Base-by-base conservation (phyloP, 2,329 filamentous ascomycete genomes). In the Biscogniauxia marginata region DNA sequence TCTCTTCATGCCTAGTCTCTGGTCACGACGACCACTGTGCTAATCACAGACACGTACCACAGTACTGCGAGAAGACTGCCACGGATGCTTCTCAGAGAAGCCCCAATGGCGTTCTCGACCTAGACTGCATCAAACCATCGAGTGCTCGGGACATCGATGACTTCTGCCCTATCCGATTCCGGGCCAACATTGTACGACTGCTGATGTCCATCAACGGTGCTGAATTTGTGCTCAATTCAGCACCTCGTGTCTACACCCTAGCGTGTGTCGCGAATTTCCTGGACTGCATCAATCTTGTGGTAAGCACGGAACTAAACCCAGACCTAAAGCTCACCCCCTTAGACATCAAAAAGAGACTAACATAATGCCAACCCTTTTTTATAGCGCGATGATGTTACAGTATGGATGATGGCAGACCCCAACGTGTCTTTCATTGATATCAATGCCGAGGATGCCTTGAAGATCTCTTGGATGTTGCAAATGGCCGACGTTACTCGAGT, bases 211-310 rank as follows among this genome's bases (percentile, higher is more conserved):
- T 90, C 44, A 77, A 84, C 59, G 81, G 80, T 2, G 74, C 79
- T 3, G 73, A 78, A 24, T 75, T 85, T 0, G 73, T 76, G 1
- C 69, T 91, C 13, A 82, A 90, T 69, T 89, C 86, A 0, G 87
- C 87, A 0, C 77, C 81, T 9, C 84, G 87, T 13, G 72, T 88
- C 39, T 90, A 84, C 79, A 89, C 86, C 0, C 76, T 89, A n/a
- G 81, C 84, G 30, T 82, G 80, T 3, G 70, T 90, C 7, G 82
- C 84, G 7, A 82, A 83, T 57, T 76, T 84, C 43, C 79, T 88
- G 50, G 82, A 85, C 23, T 81, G 83, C 54, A 67, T 70, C 1
- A 59, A 63, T 4, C 67, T 75, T 7, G 68, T 84, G 19, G 78
- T 78, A 60, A 66, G 75, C 68, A 30, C 19, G n/a, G 25, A 1